These are phyloP conservation scores for Stagonosporopsis cucurbitacearum DNA, from an alignment of 2,329 filamentous ascomycete genomes.

Conservation along the genomic window DNA sequence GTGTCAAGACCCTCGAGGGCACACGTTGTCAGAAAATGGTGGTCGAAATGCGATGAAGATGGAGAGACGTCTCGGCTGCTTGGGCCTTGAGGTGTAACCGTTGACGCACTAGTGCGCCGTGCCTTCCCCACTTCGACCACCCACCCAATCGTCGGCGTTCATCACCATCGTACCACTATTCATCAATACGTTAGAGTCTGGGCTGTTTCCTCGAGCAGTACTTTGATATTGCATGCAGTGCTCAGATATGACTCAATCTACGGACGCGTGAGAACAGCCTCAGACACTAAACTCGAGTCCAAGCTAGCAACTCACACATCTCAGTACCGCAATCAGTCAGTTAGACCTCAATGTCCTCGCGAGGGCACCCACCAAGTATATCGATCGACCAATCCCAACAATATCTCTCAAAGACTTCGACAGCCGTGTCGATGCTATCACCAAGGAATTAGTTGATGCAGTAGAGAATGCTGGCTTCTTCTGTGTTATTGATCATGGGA, in stretches of 20 bases:
- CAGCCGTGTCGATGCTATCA: conserved; percentile 61
- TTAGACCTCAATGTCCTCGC: conserved; percentile 12
- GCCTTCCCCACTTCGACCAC: conserved; percentile 1
- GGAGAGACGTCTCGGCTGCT: too few relatives aligned
- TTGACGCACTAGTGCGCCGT: background rate
- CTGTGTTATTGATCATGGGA: conserved; percentile 62
- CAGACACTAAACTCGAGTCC: background rate
- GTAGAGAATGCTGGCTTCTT: conserved; percentile 69
- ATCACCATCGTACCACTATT: background rate
- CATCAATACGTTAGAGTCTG: background rate
- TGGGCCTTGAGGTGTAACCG: too few relatives aligned
- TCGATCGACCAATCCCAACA: conserved; percentile 24
- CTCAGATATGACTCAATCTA: background rate
- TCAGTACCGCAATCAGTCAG: background rate
- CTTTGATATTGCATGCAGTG: background rate
- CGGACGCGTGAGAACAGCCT: background rate
- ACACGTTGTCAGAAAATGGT: too few relatives aligned
- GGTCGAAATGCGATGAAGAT: too few relatives aligned
- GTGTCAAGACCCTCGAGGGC: too few relatives aligned
- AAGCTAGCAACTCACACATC: background rate
- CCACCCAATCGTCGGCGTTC: background rate
- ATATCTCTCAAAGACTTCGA: conserved; percentile 63
- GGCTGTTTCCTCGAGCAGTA: background rate
- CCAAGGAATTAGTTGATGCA: conserved; percentile 58
- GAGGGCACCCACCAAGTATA: conserved; percentile 28